These are phyloP conservation scores for Alternaria rosae DNA, from an alignment of 2,329 filamentous ascomycete genomes.

Conservation along the genomic window DNA sequence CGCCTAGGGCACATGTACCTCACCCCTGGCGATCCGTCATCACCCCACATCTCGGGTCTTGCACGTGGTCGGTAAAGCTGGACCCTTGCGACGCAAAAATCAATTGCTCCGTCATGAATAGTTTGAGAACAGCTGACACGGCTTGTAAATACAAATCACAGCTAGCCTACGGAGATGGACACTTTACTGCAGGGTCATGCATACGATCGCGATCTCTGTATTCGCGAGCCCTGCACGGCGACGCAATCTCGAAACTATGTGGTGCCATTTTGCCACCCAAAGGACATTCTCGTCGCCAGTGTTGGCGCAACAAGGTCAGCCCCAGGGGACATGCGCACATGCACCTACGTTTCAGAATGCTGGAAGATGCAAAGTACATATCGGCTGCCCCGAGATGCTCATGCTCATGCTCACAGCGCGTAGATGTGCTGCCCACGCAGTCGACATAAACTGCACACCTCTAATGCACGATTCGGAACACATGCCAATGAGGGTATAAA, in stretches of 20 bases:
- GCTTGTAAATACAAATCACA: constrained; percentile 6
- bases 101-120: constrained; percentile 20
- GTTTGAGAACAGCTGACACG: background rate
- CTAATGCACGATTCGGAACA: background rate
- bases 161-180: background rate
- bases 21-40: constrained; percentile 14
- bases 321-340: background rate
- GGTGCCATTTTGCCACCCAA: constrained; percentile 10
- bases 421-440: background rate
- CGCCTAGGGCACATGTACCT: background rate
- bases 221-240: constrained; percentile 9
- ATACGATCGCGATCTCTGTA: constrained; percentile 10
- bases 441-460: background rate
- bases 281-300: background rate
- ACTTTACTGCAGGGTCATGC: background rate
- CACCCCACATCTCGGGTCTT: constrained; percentile 13
- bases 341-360: background rate
- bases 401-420: background rate
- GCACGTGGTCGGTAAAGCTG: constrained; percentile 4
- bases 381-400: background rate
- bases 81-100: constrained; percentile 15
- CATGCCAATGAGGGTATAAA: background rate
- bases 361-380: background rate
- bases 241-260: constrained; percentile 3
- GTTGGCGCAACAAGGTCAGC: background rate